phyloP scores from a whole-genome alignment of 2,329 filamentous ascomycete genomes.

The Cladosporium sp. region DNA sequence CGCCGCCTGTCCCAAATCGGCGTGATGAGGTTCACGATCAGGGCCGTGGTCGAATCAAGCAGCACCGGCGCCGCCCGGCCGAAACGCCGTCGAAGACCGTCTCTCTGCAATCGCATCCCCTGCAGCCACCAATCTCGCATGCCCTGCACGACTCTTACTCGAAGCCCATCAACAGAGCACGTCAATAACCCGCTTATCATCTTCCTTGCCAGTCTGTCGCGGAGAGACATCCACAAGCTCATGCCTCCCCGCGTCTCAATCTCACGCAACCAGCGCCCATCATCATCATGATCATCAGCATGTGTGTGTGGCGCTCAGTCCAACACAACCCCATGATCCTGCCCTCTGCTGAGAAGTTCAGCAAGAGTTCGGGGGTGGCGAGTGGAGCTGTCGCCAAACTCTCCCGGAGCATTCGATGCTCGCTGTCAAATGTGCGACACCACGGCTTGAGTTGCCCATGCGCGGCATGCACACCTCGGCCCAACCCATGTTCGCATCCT shows the following conservation, averaged over 20 bases:
- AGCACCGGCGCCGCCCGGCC: slow-evolving; percentile 2
- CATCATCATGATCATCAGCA: background rate
- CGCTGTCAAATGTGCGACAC: background rate
- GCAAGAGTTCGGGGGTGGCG: slow-evolving; percentile 5
- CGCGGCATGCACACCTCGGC: background rate
- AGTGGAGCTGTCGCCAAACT: slow-evolving; percentile 10
- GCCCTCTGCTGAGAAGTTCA: background rate
- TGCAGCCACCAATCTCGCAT: slow-evolving; percentile 14
- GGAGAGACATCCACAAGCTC: slow-evolving; percentile 6
- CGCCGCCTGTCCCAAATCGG: slow-evolving; percentile 5
- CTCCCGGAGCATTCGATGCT: background rate
- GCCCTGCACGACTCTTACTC: background rate
- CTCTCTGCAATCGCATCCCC: slow-evolving; percentile 9
- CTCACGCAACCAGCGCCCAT: background rate
- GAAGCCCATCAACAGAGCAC: slow-evolving; percentile 3
- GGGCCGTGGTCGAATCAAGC: slow-evolving; percentile 11
- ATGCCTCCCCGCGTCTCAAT: slow-evolving; percentile 6
- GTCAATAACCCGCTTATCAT: slow-evolving; percentile 5
- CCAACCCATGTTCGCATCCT: slow-evolving; percentile 3
- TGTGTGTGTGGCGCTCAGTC: too few relatives aligned
- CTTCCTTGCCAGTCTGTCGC: background rate
- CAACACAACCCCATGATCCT: background rate
- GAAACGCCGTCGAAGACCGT: slow-evolving; percentile 10
- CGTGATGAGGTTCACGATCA: background rate
- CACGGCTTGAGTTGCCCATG: background rate